Evolutionary conservation across 257 asterid species (phyloP), one percentile per base, ranked within the genome.

Genomic region (Linderniella brevidens): DNA sequence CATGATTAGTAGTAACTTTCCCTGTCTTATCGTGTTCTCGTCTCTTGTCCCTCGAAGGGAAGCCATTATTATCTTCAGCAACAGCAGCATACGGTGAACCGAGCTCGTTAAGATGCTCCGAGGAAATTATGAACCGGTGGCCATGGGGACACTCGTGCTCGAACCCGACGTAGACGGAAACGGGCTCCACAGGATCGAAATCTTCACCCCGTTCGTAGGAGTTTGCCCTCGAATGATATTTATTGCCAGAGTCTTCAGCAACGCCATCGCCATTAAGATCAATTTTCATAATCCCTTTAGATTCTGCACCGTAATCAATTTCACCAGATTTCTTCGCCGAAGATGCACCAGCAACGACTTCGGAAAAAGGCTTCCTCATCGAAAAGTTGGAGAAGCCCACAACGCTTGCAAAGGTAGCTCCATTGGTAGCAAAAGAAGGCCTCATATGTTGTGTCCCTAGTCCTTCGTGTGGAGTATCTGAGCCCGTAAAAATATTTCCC

Each of bases 61-160:
- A 55, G 44, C 69, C 59, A 25, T 48, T 59, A 49, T 14, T 37
- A 37, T 70, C 65, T 56, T 84, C 93, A 67, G 74, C 84, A 12
- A 76, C 66, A 53, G 55, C 58, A 18, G 76, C 56, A 67, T 65
- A 80, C 14, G 74, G 62, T 35, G 88, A 58, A 45, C 92, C 87
- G 45, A 81, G 94, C 49, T 73, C 86, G 52, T 64, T 64, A 48
- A 90, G 83, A 73, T 78, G 93, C 53, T 79, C 92, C 46, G 63
- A 61, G 37, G 65, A 68, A 62, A 90, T 63, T 57, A 85, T 79
- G 64, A 90, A 85, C 50, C 96, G 70, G 76, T 90, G 98, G 43
- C 98, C 98, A 39, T 52, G 75, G 55, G 98, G 88, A 53, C 98
- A 90, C 65, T 90, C 96, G 36, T 90, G 87, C 58, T 90, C 96